These are phyloP conservation scores for Arxiozyma slooffiae DNA, from an alignment of 1,139 yeast species.

Conservation along the genomic window DNA sequence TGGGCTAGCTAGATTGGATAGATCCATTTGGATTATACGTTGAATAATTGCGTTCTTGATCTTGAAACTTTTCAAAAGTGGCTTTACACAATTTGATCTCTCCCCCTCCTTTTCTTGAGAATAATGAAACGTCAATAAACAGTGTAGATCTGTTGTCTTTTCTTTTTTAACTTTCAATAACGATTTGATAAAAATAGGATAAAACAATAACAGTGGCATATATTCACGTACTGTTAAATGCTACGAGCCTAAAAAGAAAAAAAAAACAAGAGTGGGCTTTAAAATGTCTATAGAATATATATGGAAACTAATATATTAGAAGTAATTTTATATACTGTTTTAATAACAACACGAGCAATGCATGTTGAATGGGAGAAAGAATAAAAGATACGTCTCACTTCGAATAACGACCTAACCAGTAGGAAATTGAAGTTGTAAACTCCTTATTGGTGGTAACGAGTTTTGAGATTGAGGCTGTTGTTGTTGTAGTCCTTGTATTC, in stretches of 20 bases:
- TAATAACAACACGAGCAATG: neutral
- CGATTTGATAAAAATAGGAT: too few species aligned
- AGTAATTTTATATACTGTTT: neutral
- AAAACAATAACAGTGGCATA: too few species aligned
- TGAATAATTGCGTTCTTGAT: too few species aligned
- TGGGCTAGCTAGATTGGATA: neutral
- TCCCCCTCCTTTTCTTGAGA: neutral
- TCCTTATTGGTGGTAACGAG: too few species aligned
- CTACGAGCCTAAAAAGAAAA: too few species aligned
- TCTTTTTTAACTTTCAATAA: too few species aligned
- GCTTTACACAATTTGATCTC: neutral
- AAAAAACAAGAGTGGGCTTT: neutral
- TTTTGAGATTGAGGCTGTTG: conserved; percentile 9
- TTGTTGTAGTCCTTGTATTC: conserved; percentile 17
- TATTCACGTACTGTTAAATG: too few species aligned
- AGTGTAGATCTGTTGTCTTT: too few species aligned
- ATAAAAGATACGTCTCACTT: neutral
- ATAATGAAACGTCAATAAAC: too few species aligned
- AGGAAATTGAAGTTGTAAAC: conserved; percentile 26
- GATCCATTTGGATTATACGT: neutral
- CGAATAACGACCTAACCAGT: conserved; percentile 17
- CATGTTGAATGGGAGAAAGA: neutral
- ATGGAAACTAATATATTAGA: neutral
- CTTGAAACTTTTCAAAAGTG: neutral
- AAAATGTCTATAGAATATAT: neutral